phyloP scores from a whole-genome alignment of 768 basidiomycete species.

The Calocybe indica region DNA sequence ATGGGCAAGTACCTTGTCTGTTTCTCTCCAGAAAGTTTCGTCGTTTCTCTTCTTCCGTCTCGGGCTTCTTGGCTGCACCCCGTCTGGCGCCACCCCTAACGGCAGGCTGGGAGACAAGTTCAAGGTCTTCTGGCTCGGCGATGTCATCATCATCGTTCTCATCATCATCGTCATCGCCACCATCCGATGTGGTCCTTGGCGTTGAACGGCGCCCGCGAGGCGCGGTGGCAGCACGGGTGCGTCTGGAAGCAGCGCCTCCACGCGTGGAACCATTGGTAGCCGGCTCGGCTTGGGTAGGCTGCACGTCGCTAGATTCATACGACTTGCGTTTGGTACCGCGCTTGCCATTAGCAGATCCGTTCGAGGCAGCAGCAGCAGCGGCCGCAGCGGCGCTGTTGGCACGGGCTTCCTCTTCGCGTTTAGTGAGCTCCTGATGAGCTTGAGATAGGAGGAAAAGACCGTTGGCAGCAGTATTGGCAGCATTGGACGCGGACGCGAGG shows the following conservation, averaged over 20 bases:
- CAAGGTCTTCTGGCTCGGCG: conserved; percentile 33
- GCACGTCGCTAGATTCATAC: conserved; percentile 37
- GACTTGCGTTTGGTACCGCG: conserved; percentile 73
- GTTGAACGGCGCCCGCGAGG: conserved; percentile 13
- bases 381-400: conserved; percentile 30
- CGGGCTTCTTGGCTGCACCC: conserved; percentile 60
- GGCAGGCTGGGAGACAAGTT: conserved; percentile 10
- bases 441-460: conserved; percentile 91
- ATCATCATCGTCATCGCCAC: conserved; percentile 30
- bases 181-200: conserved; percentile 25
- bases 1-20: conserved; percentile 72
- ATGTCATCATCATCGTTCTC: conserved; percentile 37
- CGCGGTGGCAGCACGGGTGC: conserved; percentile 27
- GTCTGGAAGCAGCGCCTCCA: conserved; percentile 27
- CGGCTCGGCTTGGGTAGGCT: conserved; percentile 9
- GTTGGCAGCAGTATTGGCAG: conserved; percentile 74
- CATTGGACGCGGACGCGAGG: conserved; percentile 41
- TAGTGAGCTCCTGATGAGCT: conserved; percentile 94
- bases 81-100: conserved; percentile 14
- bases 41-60: conserved; percentile 98
- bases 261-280: conserved; percentile 20
- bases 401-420: conserved; percentile 82
- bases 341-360: conserved; percentile 33
- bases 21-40: conserved; percentile 96
- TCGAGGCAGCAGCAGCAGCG: conserved; percentile 16